Evolutionary conservation across 2,329 filamentous ascomycete genomes (phyloP).

Genomic region (Mycogone perniciosa): DNA sequence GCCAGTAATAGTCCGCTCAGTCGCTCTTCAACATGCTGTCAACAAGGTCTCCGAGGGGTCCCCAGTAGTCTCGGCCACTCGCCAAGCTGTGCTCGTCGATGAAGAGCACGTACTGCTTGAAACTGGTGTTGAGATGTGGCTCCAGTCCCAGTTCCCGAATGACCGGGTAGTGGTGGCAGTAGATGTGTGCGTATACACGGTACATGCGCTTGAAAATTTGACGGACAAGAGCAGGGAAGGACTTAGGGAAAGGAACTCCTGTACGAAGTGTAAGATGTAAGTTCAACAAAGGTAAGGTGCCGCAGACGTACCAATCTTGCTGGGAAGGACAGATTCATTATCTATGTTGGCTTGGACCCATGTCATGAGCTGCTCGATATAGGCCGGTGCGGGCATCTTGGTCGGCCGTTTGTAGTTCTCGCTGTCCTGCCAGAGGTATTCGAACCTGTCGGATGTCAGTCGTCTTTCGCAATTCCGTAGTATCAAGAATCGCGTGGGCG

Average conservation of each 20-base stretch:
- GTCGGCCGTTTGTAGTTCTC: slow-evolving; percentile 93
- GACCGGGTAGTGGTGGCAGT: slow-evolving; percentile 98
- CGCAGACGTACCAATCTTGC: slow-evolving; percentile 62
- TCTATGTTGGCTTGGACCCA: slow-evolving; percentile 96
- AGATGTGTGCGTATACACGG: slow-evolving; percentile 97
- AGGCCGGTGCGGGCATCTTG: slow-evolving; percentile 95
- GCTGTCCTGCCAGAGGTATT: slow-evolving; percentile 97
- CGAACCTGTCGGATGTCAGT: slow-evolving; percentile 56
- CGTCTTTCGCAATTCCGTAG: neutral
- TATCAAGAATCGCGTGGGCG: neutral
- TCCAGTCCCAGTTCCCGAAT: slow-evolving; percentile 92
- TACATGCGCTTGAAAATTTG: slow-evolving; percentile 99
- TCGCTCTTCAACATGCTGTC: slow-evolving; percentile 97
- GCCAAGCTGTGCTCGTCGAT: slow-evolving; percentile 93
- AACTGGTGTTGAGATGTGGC: slow-evolving; percentile 96
- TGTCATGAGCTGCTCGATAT: slow-evolving; percentile 95
- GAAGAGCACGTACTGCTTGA: slow-evolving; percentile 99
- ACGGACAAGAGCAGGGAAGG: slow-evolving; percentile 79
- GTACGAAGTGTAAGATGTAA: slow-evolving; percentile 9
- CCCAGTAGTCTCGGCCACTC: slow-evolving; percentile 95
- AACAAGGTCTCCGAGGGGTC: slow-evolving; percentile 87
- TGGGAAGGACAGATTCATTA: slow-evolving; percentile 93
- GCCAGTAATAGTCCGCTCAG: slow-evolving; percentile 34
- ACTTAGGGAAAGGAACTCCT: slow-evolving; percentile 92
- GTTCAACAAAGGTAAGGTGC: neutral